Percentiles rank a stretch among this genome's conserved stretches.
phyloP scores from a whole-genome alignment of 768 basidiomycete genomes.

The Lactifluus pinguis region DNA sequence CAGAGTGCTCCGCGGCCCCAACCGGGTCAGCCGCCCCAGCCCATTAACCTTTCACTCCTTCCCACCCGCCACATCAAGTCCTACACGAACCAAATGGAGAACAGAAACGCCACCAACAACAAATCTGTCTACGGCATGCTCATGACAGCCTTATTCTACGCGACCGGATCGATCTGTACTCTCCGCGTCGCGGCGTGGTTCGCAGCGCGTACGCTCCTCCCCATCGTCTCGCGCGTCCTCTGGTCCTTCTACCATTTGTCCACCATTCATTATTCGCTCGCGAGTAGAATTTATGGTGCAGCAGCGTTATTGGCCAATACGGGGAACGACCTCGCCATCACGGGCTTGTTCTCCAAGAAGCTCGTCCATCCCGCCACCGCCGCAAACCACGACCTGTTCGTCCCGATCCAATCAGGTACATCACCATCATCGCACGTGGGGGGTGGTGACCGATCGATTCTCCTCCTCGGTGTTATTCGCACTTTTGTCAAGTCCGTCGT shows the following conservation, averaged over 20 bases:
- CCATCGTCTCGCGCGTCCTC: not conserved
- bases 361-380: slow-evolving; percentile 2
- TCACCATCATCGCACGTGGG: no score
- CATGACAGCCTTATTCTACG: slow-evolving; percentile 3
- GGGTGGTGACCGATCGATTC: not conserved
- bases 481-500: no score
- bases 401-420: not conserved
- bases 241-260: not conserved
- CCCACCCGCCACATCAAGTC: no score
- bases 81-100: not conserved
- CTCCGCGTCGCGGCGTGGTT: not conserved
- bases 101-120: not conserved
- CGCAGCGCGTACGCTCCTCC: not conserved
- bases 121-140: slow-evolving; percentile 3
- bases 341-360: not conserved
- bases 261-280: no score
- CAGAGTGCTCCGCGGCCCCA: no score
- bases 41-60: not conserved
- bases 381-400: not conserved
- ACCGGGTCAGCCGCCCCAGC: not conserved
- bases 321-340: no score
- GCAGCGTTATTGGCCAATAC: no score
- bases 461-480: not conserved
- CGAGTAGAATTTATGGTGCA: no score
- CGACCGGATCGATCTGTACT: not conserved